phyloP scores from a whole-genome alignment of 305 asterid species.

The Fraxinus ornus region DNA sequence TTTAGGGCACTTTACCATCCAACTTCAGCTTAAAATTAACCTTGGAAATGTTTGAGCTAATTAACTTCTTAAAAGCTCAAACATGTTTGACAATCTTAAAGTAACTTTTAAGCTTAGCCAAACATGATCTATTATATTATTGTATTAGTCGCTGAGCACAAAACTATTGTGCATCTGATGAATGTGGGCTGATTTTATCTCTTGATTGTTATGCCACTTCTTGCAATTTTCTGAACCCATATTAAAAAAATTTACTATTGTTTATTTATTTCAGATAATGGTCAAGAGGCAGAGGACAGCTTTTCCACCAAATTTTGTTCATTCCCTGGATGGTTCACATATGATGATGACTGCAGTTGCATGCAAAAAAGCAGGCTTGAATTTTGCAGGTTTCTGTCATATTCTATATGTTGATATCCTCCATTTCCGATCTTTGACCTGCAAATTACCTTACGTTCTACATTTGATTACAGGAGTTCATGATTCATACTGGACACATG shows the following conservation, averaged over 20 bases:
- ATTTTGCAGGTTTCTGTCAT: conserved; percentile 70
- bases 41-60: conserved; percentile 3
- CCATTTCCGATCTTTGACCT: conserved; percentile 4
- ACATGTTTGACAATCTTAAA: background rate
- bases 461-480: conserved; percentile 76
- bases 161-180: background rate
- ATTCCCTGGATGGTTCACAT: conserved; percentile 96
- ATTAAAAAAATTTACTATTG: conserved; percentile 8
- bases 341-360: conserved; percentile 99
- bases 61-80: conserved; percentile 2
- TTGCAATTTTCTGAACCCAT: conserved; percentile 17
- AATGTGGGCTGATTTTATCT: background rate
- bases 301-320: conserved; percentile 95
- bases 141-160: background rate
- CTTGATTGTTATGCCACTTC: conserved; percentile 13
- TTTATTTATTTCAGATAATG: conserved; percentile 53
- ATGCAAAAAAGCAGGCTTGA: conserved; percentile 83
- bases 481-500: conserved; percentile 99
- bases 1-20: conserved; percentile 7
- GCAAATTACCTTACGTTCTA: conserved; percentile 13
- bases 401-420: conserved; percentile 12
- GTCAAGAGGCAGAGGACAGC: conserved; percentile 90
- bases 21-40: conserved; percentile 8
- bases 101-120: background rate
- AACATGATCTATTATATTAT: background rate